Base-by-base conservation (phyloP, 2,329 filamentous ascomycete species). In the Alternaria brassicicola region DNA sequence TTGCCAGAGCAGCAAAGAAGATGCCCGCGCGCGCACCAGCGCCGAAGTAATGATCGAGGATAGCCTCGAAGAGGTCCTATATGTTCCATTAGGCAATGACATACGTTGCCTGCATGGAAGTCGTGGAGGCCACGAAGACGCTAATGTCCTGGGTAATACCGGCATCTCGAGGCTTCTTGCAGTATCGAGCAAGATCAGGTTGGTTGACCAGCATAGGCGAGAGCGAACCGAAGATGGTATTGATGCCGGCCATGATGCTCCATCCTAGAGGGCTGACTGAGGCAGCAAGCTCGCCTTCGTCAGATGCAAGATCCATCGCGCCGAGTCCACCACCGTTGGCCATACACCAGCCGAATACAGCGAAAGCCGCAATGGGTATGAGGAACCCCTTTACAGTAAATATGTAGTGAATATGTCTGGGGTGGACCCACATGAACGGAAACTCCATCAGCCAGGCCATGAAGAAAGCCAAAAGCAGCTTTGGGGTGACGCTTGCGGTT, bases 11-110 rank as follows among this genome's bases (percentile, higher is more conserved):
- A 2, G 73, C 76, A 43, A 81, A 74, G 63, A 81, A 80, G 35
- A 81, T 69, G 2, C 73, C 73, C 8, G 77, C 76, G 5, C 79
- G 74, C 5, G 77, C 74, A 5, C 67, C 71, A 0, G 79, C 70
- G 2, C 67, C 68, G 70, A 77, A 81, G 62, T 77, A 77, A 25
- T 73, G 70, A 17, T 77, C 75, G 6, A 81, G 71, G 7, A 82
- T 78, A 75, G 72, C 38, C 75, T 78, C 67, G 51, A 78, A 77
- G n/a, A 81, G 72, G 61, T 81, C 79, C 79, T 79, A 81, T 2
- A 78, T 66, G 51, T 82, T 81, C 80, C 79, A 82, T 62, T 79
- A 78, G 3, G 74, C 73, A 6, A 74, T 71, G 4, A 79, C 78
- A 33, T 74, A 73, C 4, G 66, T 71, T 1, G 67, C 61, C 2